These are phyloP conservation scores for Adansonia grandidieri DNA, from an alignment of 441 rosid genomes.

Conservation along the genomic window DNA sequence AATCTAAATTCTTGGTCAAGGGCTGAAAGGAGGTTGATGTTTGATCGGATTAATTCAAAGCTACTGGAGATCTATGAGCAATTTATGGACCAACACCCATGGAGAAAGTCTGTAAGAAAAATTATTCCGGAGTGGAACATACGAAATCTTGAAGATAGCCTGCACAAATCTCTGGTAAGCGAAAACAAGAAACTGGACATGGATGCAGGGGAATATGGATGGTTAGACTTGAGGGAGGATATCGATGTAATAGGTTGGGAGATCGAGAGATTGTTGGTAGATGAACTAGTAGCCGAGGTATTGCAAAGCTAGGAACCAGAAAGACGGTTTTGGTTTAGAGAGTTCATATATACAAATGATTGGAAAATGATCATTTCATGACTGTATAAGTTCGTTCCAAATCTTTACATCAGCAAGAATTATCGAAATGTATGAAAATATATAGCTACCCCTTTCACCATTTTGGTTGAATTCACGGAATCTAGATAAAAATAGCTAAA, in stretches of 20 bases:
- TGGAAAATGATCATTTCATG: conserved; percentile 39
- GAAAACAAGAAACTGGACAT: conserved; percentile 41
- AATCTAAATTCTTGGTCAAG: conserved; percentile 45
- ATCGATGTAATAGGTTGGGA: conserved; percentile 71
- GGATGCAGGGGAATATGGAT: conserved; percentile 44
- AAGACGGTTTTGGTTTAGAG: conserved; percentile 39
- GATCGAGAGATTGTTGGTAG: conserved; percentile 64
- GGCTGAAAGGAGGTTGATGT: conserved; percentile 71
- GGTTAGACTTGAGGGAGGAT: conserved; percentile 66
- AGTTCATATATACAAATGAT: conserved; percentile 33
- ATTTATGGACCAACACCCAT: conserved; percentile 52
- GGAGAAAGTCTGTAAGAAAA: conserved; percentile 50
- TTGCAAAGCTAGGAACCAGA: conserved; percentile 18
- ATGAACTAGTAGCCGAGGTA: conserved; percentile 65
- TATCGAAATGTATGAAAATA: background rate
- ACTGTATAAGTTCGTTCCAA: conserved; percentile 33
- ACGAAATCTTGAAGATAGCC: conserved; percentile 46
- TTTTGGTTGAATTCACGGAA: background rate
- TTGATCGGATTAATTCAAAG: conserved; percentile 65
- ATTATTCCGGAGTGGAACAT: conserved; percentile 41
- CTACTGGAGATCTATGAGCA: conserved; percentile 54
- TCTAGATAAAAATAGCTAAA: background rate
- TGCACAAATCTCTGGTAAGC: conserved; percentile 45
- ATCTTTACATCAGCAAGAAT: conserved; percentile 17
- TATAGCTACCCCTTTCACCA: background rate